Conservation (phyloP, 2,329 filamentous ascomycete species). For the Aureobasidium sp. region DNA sequence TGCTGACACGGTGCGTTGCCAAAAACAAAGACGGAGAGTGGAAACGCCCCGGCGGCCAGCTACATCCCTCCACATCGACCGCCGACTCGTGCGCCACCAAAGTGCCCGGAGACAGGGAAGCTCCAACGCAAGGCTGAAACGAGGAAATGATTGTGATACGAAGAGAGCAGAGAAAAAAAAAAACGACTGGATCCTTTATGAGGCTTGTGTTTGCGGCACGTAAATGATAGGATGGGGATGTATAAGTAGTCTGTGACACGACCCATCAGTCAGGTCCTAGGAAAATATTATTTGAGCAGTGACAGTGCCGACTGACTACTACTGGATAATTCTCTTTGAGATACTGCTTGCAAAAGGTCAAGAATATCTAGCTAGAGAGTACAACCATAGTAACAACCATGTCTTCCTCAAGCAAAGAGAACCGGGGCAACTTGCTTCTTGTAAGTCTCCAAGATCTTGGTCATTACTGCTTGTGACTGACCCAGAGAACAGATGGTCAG, state of each 20-base stretch:
- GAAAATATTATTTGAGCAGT: background rate
- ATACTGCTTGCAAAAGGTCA: background rate
- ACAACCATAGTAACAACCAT: background rate
- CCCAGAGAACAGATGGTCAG: slow-evolving; percentile 25
- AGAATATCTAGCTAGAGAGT: background rate
- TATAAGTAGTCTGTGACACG: background rate
- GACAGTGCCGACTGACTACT: background rate
- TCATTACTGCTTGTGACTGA: background rate
- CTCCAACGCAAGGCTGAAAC: background rate
- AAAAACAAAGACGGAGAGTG: background rate
- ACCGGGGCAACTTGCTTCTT: background rate
- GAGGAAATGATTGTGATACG: slow-evolving; percentile 6
- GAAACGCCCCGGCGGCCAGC: background rate
- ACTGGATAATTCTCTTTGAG: background rate
- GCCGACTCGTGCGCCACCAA: background rate
- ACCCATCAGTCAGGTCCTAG: background rate
- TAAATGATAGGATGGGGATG: background rate
- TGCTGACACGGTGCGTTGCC: background rate
- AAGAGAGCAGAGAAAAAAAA: background rate
- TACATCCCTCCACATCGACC: background rate
- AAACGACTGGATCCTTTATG: no score
- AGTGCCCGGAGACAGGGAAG: background rate
- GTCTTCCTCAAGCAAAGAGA: background rate
- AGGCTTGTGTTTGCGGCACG: background rate
- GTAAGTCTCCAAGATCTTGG: background rate